These are phyloP conservation scores for Elasticomyces elasticus DNA, from an alignment of 495 filamentous ascomycete genomes.

Conservation along the genomic window DNA sequence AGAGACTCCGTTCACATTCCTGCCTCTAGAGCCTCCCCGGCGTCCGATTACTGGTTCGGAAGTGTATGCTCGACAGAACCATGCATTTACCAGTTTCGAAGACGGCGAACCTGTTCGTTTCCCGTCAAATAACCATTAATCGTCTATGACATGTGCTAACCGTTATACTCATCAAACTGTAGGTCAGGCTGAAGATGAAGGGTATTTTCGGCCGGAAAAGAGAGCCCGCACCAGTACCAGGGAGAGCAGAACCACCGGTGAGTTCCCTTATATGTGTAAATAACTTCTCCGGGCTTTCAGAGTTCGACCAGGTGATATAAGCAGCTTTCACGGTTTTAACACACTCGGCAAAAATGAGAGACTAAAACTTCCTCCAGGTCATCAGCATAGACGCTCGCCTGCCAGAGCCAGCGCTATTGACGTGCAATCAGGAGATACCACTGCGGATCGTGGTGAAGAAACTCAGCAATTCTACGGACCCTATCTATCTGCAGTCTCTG, in stretches of 20 bases:
- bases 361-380: no score
- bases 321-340: no score
- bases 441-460: constrained; percentile 70
- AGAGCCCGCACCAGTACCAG: not conserved
- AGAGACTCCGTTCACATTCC: constrained; percentile 59
- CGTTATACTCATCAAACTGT: no score
- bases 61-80: constrained; percentile 70
- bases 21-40: constrained; percentile 84
- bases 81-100: constrained; percentile 52
- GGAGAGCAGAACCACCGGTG: constrained; percentile 32
- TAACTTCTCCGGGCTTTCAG: no score
- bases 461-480: constrained; percentile 50
- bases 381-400: constrained; percentile 68
- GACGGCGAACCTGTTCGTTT: constrained; percentile 24
- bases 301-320: no score
- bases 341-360: no score
- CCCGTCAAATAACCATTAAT: no score
- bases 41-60: constrained; percentile 58
- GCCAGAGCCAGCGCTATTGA: constrained; percentile 79
- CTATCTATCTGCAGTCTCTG: constrained; percentile 63
- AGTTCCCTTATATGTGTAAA: no score
- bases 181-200: constrained; percentile 38
- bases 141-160: no score
- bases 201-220: constrained; percentile 41
- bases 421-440: constrained; percentile 76